Conservation (phyloP, 2,329 filamentous ascomycete genomes). For the Chlorencoelia australis region DNA sequence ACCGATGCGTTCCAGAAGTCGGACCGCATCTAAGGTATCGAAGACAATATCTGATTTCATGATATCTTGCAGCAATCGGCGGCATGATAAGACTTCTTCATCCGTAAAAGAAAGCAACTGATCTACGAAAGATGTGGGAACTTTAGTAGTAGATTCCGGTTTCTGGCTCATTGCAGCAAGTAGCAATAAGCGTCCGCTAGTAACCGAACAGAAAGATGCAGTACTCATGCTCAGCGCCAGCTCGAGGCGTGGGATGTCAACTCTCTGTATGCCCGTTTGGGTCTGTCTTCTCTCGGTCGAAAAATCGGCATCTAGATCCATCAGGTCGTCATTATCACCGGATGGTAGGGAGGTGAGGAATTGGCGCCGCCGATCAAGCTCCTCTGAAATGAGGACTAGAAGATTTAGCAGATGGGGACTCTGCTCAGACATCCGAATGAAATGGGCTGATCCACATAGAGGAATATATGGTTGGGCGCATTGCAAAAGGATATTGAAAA, state of each 20-base stretch:
- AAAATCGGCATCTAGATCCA: slow-evolving; percentile 59
- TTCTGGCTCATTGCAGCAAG: slow-evolving; percentile 13
- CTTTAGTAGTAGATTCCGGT: slow-evolving; percentile 28
- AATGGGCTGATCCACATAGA: slow-evolving; percentile 10
- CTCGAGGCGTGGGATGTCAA: slow-evolving; percentile 33
- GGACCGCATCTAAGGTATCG: slow-evolving; percentile 35
- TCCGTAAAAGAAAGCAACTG: slow-evolving; percentile 38
- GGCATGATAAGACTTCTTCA: slow-evolving; percentile 44
- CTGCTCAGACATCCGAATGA: slow-evolving; percentile 12
- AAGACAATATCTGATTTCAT: slow-evolving; percentile 44
- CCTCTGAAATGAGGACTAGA: slow-evolving; percentile 16
- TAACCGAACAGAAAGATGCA: slow-evolving; percentile 18
- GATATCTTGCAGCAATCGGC: slow-evolving; percentile 40
- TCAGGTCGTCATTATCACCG: slow-evolving; percentile 38
- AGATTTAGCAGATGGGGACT: slow-evolving; percentile 19
- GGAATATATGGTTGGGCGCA: slow-evolving; percentile 24
- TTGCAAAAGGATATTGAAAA: slow-evolving; percentile 20
- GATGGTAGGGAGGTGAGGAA: slow-evolving; percentile 8
- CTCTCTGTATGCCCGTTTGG: slow-evolving; percentile 28
- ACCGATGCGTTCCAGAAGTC: slow-evolving; percentile 41
- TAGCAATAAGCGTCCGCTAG: slow-evolving; percentile 18
- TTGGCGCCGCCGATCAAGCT: slow-evolving; percentile 12
- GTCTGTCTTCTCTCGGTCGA: slow-evolving; percentile 47
- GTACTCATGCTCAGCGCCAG: slow-evolving; percentile 19
- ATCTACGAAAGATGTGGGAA: slow-evolving; percentile 42